A percentile compares a stretch with the other conserved stretches of the same genome.
Evolutionary conservation across 2,329 filamentous ascomycete genomes (phyloP).

Genomic region (Trichoderma sp.): DNA sequence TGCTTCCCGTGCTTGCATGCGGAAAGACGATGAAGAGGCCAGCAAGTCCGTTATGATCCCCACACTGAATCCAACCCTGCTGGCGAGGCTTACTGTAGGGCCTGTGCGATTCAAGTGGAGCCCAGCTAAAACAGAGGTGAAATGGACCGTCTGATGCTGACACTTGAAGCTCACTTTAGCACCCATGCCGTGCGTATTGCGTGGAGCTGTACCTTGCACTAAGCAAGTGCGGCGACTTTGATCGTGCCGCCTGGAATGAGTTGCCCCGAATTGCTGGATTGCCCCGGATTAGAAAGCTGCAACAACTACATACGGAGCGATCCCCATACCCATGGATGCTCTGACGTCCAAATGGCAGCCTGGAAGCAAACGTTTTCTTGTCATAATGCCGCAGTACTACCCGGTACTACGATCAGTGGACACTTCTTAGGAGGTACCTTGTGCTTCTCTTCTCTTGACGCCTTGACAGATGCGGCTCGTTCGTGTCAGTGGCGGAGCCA

Average conservation of each 20-base stretch:
- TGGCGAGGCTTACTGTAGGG: not conserved
- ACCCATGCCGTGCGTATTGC: not conserved
- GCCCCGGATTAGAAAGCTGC: not conserved
- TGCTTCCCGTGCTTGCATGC: conserved; percentile 5
- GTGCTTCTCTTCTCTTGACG: not conserved
- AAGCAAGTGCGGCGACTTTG: conserved; percentile 1
- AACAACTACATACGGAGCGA: not conserved
- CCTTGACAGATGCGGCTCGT: conserved; percentile 8
- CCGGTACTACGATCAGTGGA: not conserved
- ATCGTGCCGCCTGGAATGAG: not conserved
- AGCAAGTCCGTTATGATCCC: conserved; percentile 2
- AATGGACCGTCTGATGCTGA: not conserved
- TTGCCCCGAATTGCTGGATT: not conserved
- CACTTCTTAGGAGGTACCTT: not conserved
- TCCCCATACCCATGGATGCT: not conserved
- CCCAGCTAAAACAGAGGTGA: not conserved
- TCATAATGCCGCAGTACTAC: not conserved
- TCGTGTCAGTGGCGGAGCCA: not conserved
- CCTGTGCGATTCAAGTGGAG: not conserved
- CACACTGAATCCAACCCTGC: conserved; percentile 6
- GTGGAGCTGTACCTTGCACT: not conserved
- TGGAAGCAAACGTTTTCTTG: not conserved
- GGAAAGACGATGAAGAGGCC: conserved; percentile 5
- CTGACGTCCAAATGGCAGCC: not conserved
- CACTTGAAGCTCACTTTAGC: not conserved